Percentiles rank a stretch among this genome's conserved stretches.
Evolutionary conservation across 352 stramenopile genomes (phyloP).

Genomic region (Globisporangium alternatum): DNA sequence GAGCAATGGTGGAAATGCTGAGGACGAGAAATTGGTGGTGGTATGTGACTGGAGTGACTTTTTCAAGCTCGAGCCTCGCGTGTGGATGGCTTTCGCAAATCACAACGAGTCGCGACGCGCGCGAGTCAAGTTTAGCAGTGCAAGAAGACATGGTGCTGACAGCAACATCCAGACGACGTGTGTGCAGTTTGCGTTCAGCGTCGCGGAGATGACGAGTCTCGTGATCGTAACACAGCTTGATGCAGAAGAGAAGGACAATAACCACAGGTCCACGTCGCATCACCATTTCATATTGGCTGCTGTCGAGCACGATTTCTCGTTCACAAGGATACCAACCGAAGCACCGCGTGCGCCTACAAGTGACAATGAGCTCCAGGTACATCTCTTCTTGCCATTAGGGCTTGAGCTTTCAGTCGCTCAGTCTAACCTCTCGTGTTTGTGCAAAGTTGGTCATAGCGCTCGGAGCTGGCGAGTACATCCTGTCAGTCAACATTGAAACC

Average conservation of each 20-base stretch:
- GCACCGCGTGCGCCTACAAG: neutral
- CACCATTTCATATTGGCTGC: constrained; percentile 14
- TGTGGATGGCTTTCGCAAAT: constrained; percentile 26
- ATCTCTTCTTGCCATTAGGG: neutral
- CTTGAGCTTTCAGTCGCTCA: neutral
- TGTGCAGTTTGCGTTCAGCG: constrained; percentile 14
- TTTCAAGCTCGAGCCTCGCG: constrained; percentile 21
- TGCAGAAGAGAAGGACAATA: neutral
- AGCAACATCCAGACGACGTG: neutral
- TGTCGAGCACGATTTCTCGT: constrained; percentile 26
- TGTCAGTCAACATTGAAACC: constrained; percentile 21
- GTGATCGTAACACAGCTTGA: constrained; percentile 7
- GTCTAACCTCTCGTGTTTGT: constrained; percentile 3
- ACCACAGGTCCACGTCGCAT: neutral
- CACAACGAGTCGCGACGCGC: constrained; percentile 17
- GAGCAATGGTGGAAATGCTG: neutral
- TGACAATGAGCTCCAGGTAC: constrained; percentile 9
- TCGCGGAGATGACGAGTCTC: constrained; percentile 12
- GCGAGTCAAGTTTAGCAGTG: constrained; percentile 2
- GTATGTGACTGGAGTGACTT: constrained; percentile 27
- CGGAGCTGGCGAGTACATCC: constrained; percentile 40
- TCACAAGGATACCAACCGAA: constrained; percentile 8
- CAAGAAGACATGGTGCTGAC: neutral
- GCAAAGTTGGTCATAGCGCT: constrained; percentile 28
- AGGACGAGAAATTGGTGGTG: constrained; percentile 5